phyloP scores from a whole-genome alignment of 2,329 filamentous ascomycete species.

The Talaromyces atroroseus region DNA sequence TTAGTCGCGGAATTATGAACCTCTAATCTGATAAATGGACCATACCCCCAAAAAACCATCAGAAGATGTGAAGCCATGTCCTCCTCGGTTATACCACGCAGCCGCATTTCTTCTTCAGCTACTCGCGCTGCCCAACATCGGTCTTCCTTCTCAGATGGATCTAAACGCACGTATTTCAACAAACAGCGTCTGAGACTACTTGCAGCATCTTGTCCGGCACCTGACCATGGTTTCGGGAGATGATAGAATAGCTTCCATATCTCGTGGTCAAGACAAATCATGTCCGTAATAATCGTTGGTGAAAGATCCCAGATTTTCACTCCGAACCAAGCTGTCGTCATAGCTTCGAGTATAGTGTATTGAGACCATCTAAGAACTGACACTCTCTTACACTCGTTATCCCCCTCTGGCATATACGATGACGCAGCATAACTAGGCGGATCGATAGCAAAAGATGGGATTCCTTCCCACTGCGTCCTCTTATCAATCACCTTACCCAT shows the following conservation, averaged over 20 bases:
- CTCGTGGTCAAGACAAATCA: not conserved
- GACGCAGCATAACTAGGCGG: too few species aligned
- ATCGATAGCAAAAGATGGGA: not conserved
- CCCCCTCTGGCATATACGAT: not conserved
- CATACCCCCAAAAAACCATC: slow-evolving; percentile 1
- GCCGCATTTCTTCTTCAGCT: not conserved
- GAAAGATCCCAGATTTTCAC: not conserved
- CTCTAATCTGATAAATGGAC: too few species aligned
- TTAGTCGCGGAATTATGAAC: not conserved
- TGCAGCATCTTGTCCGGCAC: not conserved
- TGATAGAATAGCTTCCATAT: not conserved
- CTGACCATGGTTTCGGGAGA: not conserved
- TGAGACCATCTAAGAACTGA: not conserved
- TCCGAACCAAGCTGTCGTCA: slow-evolving; percentile 1
- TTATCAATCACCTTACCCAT: not conserved
- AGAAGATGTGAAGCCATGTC: slow-evolving; percentile 5
- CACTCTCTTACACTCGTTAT: not conserved
- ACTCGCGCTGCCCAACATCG: not conserved
- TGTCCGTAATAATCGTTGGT: not conserved
- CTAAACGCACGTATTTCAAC: not conserved
- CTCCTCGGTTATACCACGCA: not conserved
- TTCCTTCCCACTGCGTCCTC: not conserved
- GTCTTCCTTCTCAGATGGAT: not conserved
- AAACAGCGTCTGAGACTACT: not conserved
- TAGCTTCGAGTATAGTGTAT: not conserved